Conservation (phyloP, 2,329 filamentous ascomycete genomes). For the Fusarium burgessii region DNA sequence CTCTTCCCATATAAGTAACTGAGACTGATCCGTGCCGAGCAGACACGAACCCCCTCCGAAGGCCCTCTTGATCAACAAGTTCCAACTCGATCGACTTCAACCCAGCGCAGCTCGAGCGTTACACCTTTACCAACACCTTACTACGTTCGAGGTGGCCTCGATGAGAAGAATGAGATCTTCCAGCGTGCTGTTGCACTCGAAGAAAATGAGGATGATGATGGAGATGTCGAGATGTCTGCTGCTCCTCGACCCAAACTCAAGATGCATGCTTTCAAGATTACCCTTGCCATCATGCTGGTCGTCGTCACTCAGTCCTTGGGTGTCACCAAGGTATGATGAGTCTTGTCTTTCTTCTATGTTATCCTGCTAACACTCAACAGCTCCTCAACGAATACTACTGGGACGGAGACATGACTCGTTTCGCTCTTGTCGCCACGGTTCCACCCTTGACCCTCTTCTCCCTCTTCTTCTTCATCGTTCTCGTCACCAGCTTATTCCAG, state of each 20-base stretch:
- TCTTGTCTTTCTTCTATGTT: background rate
- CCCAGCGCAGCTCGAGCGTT: background rate
- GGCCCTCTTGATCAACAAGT: background rate
- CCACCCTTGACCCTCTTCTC: constrained; percentile 34
- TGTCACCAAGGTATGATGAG: constrained; percentile 11
- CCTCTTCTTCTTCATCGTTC: constrained; percentile 45
- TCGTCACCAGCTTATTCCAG: constrained; percentile 43
- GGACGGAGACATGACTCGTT: constrained; percentile 8
- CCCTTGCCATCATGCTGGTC: constrained; percentile 44
- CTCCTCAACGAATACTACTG: background rate
- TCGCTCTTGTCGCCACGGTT: constrained; percentile 27
- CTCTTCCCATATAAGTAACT: background rate
- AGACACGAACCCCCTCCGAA: background rate
- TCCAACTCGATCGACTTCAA: background rate
- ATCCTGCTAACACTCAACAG: background rate
- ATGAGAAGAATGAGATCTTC: constrained; percentile 44
- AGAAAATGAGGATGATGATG: constrained; percentile 42
- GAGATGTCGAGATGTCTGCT: background rate
- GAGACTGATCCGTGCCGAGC: background rate
- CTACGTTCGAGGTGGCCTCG: constrained; percentile 41
- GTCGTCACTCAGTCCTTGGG: constrained; percentile 42
- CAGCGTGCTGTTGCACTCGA: constrained; percentile 43
- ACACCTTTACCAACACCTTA: constrained; percentile 16
- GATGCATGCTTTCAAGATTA: constrained; percentile 41
- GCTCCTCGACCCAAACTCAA: constrained; percentile 9